phyloP scores from a whole-genome alignment of 2,329 filamentous ascomycete species.

The Tolypocladium sp. region DNA sequence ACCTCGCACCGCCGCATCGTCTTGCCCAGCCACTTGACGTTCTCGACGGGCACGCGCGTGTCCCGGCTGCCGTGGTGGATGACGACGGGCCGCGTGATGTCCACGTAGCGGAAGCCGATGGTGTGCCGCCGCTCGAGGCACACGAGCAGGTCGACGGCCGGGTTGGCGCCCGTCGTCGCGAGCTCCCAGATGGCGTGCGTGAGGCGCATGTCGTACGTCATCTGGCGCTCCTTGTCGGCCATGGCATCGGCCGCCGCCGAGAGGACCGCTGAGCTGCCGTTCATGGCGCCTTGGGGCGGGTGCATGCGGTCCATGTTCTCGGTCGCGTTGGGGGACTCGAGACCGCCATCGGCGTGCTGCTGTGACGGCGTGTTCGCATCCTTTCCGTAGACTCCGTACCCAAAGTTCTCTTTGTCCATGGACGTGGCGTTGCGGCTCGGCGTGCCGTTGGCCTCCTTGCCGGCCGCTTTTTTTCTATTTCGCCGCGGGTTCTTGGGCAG shows the following conservation, averaged over 20 bases:
- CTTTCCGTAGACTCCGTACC: constrained; percentile 16
- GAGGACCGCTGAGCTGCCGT: constrained; percentile 25
- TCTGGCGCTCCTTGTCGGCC: constrained; percentile 62
- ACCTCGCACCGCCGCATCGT: constrained; percentile 92
- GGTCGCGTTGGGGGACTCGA: constrained; percentile 19
- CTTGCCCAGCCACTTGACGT: constrained; percentile 89
- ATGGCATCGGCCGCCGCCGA: constrained; percentile 50
- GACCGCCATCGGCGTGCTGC: constrained; percentile 9
- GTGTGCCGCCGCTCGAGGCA: constrained; percentile 85
- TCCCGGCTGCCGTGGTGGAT: constrained; percentile 93
- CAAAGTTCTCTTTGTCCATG: constrained; percentile 41
- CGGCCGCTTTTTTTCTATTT: constrained; percentile 47
- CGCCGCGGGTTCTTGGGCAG: constrained; percentile 58
- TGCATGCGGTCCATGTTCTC: constrained; percentile 43
- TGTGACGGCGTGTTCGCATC: constrained; percentile 8
- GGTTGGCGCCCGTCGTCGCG: constrained; percentile 84
- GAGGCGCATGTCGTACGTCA: constrained; percentile 71
- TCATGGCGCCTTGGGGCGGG: constrained; percentile 15
- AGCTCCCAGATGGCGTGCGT: constrained; percentile 93
- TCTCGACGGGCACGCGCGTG: constrained; percentile 86
- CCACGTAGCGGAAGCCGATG: constrained; percentile 94
- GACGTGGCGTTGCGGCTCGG: constrained; percentile 25
- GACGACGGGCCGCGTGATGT: constrained; percentile 83
- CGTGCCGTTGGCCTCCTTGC: constrained; percentile 22
- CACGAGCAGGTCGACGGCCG: constrained; percentile 84